Base-by-base conservation (phyloP, 257 asterid genomes). In the Solanum dulcamara region DNA sequence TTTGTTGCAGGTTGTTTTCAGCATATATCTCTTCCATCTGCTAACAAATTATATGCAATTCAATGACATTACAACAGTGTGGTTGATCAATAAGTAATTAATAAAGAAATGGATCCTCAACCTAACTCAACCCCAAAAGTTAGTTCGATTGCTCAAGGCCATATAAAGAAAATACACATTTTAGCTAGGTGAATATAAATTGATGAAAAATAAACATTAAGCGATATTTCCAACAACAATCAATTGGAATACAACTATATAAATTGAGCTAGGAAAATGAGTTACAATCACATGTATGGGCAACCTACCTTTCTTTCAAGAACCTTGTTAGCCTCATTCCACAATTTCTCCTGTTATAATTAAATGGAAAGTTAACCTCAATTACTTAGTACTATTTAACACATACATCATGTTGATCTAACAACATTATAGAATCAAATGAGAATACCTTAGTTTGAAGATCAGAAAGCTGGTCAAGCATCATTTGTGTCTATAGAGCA, bases 391-490 rank as follows among this genome's bases (percentile, higher is more conserved):
- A 32, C 30, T 81, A 38, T 59, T 59, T n/a, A 38, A 38, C 13
- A 42, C 68, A 83, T 37, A 12, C 14, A 68, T 70, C 38, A 15
- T 12, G 6, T 48, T 48, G 51, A 32, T 57, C 11, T 30, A 70
- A n/a, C 35, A 67, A n/a, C 13, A 18, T 24, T 37, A 1, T 7
- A 18, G 17, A 85, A 51, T 55, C 26, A 53, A 81, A 85, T 74
- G 17, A 44, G 71, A 53, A 33, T 91, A 96, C 99, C 99, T 96
- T 94, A 48, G 94, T 86, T 87, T 94, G 97, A 89, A 96, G 98
- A 90, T 96, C 99, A 84, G 97, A 86, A 30, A 96, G 98, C 90
- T 93, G 94, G 88, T 96, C 99, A 15, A 96, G 93, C 98, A 96
- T 93, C 53, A 85, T 88, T 85, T 94, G 99, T 67, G 98, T 94